Conservation (phyloP, 2,329 filamentous ascomycete species). For the Cyanodermella asteris region DNA sequence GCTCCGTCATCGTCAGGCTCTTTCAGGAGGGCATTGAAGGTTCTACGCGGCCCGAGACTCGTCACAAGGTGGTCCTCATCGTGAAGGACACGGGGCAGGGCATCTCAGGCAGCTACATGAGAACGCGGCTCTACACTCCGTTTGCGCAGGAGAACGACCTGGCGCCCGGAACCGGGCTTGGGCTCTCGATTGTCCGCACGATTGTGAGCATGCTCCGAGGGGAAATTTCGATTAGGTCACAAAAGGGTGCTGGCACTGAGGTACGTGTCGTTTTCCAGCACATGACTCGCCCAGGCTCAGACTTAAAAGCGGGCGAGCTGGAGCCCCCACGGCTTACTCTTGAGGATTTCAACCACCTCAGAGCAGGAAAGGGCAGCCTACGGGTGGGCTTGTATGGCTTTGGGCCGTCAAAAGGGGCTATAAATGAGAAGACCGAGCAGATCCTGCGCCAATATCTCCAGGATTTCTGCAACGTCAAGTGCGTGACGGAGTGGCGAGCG, state of each 20-base stretch:
- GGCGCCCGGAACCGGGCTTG: slow-evolving; percentile 39
- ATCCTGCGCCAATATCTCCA: too few species aligned
- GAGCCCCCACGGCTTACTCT: too few species aligned
- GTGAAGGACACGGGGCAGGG: slow-evolving; percentile 44
- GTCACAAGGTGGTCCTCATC: slow-evolving; percentile 11
- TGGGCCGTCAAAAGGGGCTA: too few species aligned
- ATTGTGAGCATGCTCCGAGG: slow-evolving; percentile 40
- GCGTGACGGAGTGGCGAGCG: too few species aligned
- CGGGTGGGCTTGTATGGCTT: too few species aligned
- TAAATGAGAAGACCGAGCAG: too few species aligned
- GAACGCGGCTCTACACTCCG: slow-evolving; percentile 35
- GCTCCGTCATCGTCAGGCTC: slow-evolving; percentile 19
- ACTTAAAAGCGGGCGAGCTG: too few species aligned
- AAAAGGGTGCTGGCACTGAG: slow-evolving; percentile 32
- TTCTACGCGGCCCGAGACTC: slow-evolving; percentile 5
- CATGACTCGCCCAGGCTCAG: too few species aligned
- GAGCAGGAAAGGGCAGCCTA: too few species aligned
- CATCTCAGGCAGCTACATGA: slow-evolving; percentile 40
- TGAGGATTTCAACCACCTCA: too few species aligned
- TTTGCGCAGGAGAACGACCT: slow-evolving; percentile 36
- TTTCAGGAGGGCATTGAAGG: slow-evolving; percentile 9
- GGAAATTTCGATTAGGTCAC: slow-evolving; percentile 33
- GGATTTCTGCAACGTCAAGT: too few species aligned
- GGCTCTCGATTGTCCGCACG: slow-evolving; percentile 39
- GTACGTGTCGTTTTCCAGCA: too few species aligned